Conservation (phyloP, 495 filamentous ascomycete species). For the Penicillium nucicola region DNA sequence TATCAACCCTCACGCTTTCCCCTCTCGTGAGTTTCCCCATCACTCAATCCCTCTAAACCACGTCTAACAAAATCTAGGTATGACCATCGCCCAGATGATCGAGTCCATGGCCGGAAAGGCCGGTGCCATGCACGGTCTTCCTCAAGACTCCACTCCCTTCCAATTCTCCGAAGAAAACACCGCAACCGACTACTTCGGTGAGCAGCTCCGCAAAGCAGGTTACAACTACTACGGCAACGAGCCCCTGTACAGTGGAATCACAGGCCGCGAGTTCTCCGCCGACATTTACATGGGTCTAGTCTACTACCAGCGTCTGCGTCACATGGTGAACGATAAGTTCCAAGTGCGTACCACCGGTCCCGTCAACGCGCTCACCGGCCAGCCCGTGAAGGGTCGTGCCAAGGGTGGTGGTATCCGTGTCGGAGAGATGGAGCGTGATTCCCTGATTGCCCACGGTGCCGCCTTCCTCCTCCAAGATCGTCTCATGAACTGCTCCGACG, state of each 20-base stretch:
- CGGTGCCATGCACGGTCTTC: conserved; percentile 87
- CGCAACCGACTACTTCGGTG: conserved; percentile 90
- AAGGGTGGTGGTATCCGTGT: conserved; percentile 98
- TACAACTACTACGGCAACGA: conserved; percentile 99
- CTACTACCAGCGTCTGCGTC: conserved; percentile 94
- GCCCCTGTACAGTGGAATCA: conserved; percentile 96
- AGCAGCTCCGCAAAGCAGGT: conserved; percentile 88
- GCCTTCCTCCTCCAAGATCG: conserved; percentile 94
- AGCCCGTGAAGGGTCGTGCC: conserved; percentile 94
- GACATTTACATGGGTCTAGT: conserved; percentile 97
- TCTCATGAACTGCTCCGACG: conserved; percentile 93
- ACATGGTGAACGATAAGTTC: conserved; percentile 99
- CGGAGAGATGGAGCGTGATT: conserved; percentile 98
- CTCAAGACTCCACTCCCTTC: conserved; percentile 94
- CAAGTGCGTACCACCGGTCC: conserved; percentile 95
- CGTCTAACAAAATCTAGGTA: conserved; percentile 42
- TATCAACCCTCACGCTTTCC: conserved; percentile 99
- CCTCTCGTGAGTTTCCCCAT: conserved; percentile 64
- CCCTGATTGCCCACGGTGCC: conserved; percentile 88
- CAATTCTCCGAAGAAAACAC: conserved; percentile 89
- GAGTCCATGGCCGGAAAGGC: conserved; percentile 95
- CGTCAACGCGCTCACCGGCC: conserved; percentile 82
- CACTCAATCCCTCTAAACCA: not conserved
- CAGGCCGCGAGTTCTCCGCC: conserved; percentile 85
- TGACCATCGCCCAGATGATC: conserved; percentile 99